phyloP scores from a whole-genome alignment of 2,329 filamentous ascomycete species.

The Fusarium hainanense region DNA sequence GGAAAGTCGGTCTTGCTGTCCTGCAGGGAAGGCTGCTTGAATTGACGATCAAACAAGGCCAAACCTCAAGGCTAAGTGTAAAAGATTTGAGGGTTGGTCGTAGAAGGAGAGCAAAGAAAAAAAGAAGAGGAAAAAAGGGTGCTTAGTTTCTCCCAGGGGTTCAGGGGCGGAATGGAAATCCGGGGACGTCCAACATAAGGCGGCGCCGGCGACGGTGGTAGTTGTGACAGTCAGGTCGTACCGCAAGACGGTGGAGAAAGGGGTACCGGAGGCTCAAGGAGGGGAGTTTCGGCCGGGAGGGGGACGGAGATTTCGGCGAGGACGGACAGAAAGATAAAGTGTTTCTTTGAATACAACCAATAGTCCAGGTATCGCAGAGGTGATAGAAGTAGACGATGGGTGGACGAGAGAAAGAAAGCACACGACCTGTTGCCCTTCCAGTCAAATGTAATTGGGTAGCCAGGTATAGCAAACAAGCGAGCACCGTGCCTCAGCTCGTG shows the following conservation, averaged over 20 bases:
- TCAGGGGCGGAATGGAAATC: constrained; percentile 37
- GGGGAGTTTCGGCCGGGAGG: constrained; percentile 15
- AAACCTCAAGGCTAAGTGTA: constrained; percentile 3
- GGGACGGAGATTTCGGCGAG: constrained; percentile 25
- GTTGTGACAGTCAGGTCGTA: constrained; percentile 13
- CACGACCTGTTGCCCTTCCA: constrained; percentile 56
- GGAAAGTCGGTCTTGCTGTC: background rate
- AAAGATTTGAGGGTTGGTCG: background rate
- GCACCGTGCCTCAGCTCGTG: constrained; percentile 9
- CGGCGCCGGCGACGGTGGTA: constrained; percentile 42
- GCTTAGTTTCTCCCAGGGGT: constrained; percentile 36
- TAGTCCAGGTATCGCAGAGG: background rate
- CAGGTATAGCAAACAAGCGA: background rate
- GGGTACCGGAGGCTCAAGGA: constrained; percentile 35
- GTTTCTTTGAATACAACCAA: background rate
- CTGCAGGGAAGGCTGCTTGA: background rate
- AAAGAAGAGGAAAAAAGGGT: background rate
- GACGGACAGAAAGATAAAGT: constrained; percentile 10
- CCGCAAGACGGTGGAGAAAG: constrained; percentile 37
- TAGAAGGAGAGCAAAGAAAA: background rate
- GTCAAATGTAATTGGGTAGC: constrained; percentile 31
- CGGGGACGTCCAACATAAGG: constrained; percentile 31
- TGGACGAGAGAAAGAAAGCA: constrained; percentile 45
- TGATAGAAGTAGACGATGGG: constrained; percentile 1
- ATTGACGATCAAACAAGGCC: constrained; percentile 11